Percentiles rank a stretch among this genome's conserved stretches.
Evolutionary conservation across 2,329 filamentous ascomycete species (phyloP).

Genomic region (Triangularia verruculosa): DNA sequence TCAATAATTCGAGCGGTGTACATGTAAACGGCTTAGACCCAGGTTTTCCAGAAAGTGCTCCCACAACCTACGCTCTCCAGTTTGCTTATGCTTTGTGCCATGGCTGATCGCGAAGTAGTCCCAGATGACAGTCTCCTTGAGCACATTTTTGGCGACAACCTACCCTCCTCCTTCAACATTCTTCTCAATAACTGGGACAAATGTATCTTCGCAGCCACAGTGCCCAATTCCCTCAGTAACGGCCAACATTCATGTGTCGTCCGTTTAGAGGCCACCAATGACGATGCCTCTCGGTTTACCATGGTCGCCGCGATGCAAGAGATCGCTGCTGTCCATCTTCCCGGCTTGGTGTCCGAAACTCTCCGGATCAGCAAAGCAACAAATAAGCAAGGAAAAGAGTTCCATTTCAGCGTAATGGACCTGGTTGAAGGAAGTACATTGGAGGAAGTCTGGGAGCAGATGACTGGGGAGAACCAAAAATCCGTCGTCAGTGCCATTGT

Average conservation of each 20-base stretch:
- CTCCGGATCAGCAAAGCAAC: not conserved
- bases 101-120: not conserved
- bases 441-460: not conserved
- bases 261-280: not conserved
- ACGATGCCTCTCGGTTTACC: not conserved
- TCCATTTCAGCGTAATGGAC: not conserved
- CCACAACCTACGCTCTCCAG: not conserved
- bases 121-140: not conserved
- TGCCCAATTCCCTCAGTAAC: not conserved
- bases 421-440: not conserved
- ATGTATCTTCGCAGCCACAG: not conserved
- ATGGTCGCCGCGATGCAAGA: not conserved
- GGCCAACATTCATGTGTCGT: not conserved
- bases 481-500: not conserved
- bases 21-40: no score
- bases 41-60: no score
- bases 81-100: not conserved
- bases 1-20: no score
- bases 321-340: not conserved
- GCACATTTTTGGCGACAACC: not conserved
- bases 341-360: not conserved
- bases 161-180: not conserved
- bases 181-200: not conserved
- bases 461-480: not conserved
- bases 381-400: not conserved